Conservation (phyloP, 129 eudicot species). For the Flaveria ramosissima region DNA sequence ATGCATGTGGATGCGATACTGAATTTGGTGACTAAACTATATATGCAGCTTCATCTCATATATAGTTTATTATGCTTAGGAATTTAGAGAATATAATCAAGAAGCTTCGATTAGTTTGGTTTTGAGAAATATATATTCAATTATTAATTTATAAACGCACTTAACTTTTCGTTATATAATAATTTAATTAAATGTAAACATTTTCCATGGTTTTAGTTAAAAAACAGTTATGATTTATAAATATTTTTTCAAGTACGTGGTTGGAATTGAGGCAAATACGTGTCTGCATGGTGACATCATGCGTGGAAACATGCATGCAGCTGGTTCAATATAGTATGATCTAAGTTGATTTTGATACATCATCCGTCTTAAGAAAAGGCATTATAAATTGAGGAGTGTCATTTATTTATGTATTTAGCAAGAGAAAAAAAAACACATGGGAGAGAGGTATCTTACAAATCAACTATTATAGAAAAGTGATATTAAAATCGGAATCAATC, state of each 20-base stretch:
- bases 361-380: neutral
- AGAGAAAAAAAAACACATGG: no score
- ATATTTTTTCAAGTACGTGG: neutral
- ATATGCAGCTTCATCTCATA: constrained; percentile 11
- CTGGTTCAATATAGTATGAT: neutral
- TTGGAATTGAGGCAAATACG: constrained; percentile 16
- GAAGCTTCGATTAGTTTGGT: constrained; percentile 30
- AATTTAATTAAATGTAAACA: neutral
- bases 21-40: constrained; percentile 28
- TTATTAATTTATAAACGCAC: constrained; percentile 11
- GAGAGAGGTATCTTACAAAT: no score
- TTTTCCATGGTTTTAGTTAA: no score
- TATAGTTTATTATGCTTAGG: constrained; percentile 33
- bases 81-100: constrained; percentile 23
- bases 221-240: neutral
- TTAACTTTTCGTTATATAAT: neutral
- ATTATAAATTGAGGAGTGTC: neutral
- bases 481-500: no score
- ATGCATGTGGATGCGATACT: constrained; percentile 36
- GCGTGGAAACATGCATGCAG: constrained; percentile 31
- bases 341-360: constrained; percentile 10
- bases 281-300: constrained; percentile 33
- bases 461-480: no score
- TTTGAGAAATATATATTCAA: neutral
- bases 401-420: neutral